Evolutionary conservation across 2,329 filamentous ascomycete species (phyloP).

Genomic region (Cryphonectria parasitica): DNA sequence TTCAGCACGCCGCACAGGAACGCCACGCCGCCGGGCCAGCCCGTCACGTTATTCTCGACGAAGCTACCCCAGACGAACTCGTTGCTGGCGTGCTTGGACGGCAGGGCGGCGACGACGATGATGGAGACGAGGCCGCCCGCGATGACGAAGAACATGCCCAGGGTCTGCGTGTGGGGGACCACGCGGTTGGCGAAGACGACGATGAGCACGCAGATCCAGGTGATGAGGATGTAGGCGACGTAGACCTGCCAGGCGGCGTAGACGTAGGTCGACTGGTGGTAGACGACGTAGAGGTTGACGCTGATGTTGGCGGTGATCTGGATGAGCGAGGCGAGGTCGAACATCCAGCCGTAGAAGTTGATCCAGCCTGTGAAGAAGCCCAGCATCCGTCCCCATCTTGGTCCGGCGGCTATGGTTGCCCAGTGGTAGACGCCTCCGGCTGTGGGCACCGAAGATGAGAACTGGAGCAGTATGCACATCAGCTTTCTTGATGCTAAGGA

Average conservation of each 20-base stretch:
- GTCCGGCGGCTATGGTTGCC: constrained; percentile 61
- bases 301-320: constrained; percentile 63
- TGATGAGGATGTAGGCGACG: constrained; percentile 58
- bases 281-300: constrained; percentile 64
- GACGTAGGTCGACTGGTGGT: constrained; percentile 55
- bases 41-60: constrained; percentile 52
- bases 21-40: constrained; percentile 62
- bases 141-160: constrained; percentile 60
- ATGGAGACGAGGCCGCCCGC: constrained; percentile 57
- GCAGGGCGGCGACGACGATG: constrained; percentile 58
- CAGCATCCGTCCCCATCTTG: constrained; percentile 55
- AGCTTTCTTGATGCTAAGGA: neutral
- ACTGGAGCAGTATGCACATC: constrained; percentile 38
- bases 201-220: constrained; percentile 55
- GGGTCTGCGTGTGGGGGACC: constrained; percentile 55
- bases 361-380: constrained; percentile 53
- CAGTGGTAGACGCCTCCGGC: constrained; percentile 65
- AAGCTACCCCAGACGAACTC: constrained; percentile 58
- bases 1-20: constrained; percentile 69
- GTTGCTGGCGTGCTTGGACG: constrained; percentile 52
- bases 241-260: constrained; percentile 63
- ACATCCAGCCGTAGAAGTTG: constrained; percentile 66
- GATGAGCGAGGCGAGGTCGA: constrained; percentile 62
- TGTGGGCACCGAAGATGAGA: constrained; percentile 65
- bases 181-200: constrained; percentile 61